phyloP scores from a whole-genome alignment of 441 rosid genomes.

The Gossypium aridum region DNA sequence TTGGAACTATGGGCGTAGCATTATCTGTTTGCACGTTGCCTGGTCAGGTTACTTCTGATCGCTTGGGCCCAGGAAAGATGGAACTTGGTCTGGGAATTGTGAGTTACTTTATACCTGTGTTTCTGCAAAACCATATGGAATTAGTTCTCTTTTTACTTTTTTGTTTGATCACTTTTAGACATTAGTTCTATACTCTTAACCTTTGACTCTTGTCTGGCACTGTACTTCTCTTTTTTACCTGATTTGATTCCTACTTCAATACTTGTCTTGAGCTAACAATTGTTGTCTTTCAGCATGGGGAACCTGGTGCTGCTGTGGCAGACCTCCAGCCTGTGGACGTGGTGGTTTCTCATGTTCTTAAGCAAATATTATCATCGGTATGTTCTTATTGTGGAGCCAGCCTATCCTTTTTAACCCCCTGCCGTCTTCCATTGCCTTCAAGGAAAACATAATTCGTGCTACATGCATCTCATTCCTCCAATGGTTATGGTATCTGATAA shows the following conservation, averaged over 20 bases:
- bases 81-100: conserved; percentile 99
- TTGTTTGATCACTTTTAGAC: conserved; percentile 9
- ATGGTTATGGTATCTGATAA: background rate
- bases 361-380: conserved; percentile 79
- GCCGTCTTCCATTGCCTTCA: background rate
- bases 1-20: conserved; percentile 98
- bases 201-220: background rate
- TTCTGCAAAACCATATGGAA: background rate
- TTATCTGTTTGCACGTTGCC: conserved; percentile 93
- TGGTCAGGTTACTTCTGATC: conserved; percentile 85
- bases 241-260: conserved; percentile 8
- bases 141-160: background rate
- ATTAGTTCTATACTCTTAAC: background rate
- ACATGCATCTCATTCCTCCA: background rate
- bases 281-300: conserved; percentile 70
- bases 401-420: background rate
- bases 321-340: conserved; percentile 92
- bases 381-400: conserved; percentile 17
- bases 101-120: conserved; percentile 28
- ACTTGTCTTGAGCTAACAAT: conserved; percentile 13
- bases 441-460: background rate
- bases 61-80: conserved; percentile 92
- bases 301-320: conserved; percentile 93
- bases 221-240: background rate
- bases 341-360: conserved; percentile 85